Evolutionary conservation across 2,329 filamentous ascomycete genomes (phyloP), one percentile per base, ranked within the genome.

Genomic region (Pyrenochaeta sp.): DNA sequence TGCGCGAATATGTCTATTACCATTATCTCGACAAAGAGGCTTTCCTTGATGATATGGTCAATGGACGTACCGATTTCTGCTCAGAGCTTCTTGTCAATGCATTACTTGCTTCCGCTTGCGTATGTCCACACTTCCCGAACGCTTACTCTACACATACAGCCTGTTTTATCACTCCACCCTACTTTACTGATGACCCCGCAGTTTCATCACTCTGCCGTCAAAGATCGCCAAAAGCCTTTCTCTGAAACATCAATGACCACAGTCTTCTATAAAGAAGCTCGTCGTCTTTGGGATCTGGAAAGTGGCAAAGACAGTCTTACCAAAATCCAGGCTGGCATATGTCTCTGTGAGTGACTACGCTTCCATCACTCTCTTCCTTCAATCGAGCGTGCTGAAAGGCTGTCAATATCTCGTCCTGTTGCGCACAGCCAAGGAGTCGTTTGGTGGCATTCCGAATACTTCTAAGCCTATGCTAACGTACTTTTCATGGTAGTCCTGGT

Each of bases 81-180:
- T 73, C 70, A 4, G 51, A 63, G 20, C 58, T 73, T 12, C 60
- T 73, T 7, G 66, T 73, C 7, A 71, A 73, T 47, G 61, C 63
- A 11, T 17, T 73, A 12, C 50, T 73, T n/a, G 67, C 65, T 41
- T 66, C 63, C 23, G 70, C 67, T 45, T 63, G 67, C 51, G 70
- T 73, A 60, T 54, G 69, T 68, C 21, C 21, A 5, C 29, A 11
- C 30, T 21, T 3, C 2, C 17, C 11, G 11, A 40, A 6, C 15
- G 20, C 40, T 23, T 30, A 30, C 11, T 42, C 7, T 9, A 17
- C 21, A 7, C 5, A 1, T 42, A 18, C n/a, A 3, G 2, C 21
- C n/a, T n/a, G 5, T 27, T 14, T 23, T 7, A 7, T 14, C 12
- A 5, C 12, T 31, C 23, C 39, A 7, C 5, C 17, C 5, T n/a